These are phyloP conservation scores for Kodamaea jinghongensis DNA, from an alignment of 805 yeast genomes.

Conservation along the genomic window DNA sequence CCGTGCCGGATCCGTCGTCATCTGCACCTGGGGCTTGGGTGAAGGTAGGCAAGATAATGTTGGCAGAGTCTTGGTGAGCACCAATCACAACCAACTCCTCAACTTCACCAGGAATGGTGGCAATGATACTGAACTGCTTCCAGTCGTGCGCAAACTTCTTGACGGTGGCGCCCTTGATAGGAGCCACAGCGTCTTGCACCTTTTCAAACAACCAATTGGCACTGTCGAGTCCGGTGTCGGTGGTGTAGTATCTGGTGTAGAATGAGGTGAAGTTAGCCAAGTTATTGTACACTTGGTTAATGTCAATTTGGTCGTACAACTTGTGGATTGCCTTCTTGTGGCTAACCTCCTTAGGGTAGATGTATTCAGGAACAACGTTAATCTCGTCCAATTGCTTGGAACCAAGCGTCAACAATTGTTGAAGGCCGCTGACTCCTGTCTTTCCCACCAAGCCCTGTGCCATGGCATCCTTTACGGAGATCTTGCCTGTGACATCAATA, in stretches of 20 bases:
- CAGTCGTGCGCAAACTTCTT: conserved; percentile 64
- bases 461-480: conserved; percentile 34
- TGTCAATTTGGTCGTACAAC: conserved; percentile 45
- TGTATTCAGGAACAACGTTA: conserved; percentile 28
- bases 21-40: conserved; percentile 91
- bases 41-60: conserved; percentile 64
- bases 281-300: conserved; percentile 46
- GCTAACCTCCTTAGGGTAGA: conserved; percentile 50
- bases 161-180: conserved; percentile 32
- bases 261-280: conserved; percentile 67
- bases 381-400: conserved; percentile 23
- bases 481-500: conserved; percentile 60
- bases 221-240: conserved; percentile 65
- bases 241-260: conserved; percentile 73
- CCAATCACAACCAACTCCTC: conserved; percentile 69
- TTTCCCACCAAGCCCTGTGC: conserved; percentile 22
- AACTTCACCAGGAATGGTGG: conserved; percentile 52
- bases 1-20: conserved; percentile 89
- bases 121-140: conserved; percentile 76
- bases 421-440: conserved; percentile 11
- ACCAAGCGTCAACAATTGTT: conserved; percentile 18
- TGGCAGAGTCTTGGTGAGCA: conserved; percentile 85
- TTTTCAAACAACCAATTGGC: conserved; percentile 65
- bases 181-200: conserved; percentile 39
- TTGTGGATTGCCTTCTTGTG: conserved; percentile 38